Percentiles rank a stretch among this genome's conserved stretches.
These are phyloP conservation scores for Cyberlindnera lachancei DNA, from an alignment of 805 yeast species.

Conservation along the genomic window DNA sequence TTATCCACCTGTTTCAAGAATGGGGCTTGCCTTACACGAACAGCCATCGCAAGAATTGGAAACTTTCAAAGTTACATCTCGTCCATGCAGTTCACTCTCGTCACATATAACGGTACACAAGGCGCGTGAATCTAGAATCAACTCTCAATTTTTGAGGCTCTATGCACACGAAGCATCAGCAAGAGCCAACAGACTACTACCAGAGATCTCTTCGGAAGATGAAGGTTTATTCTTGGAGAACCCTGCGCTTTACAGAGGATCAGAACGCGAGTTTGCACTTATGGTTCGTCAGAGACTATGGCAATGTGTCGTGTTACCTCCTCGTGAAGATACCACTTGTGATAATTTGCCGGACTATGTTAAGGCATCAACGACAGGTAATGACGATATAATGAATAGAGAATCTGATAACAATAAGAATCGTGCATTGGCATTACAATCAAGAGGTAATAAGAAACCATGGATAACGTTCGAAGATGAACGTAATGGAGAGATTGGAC, in stretches of 20 bases:
- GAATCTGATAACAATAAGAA: no score
- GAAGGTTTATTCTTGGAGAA: conserved; percentile 18
- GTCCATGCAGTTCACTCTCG: conserved; percentile 3
- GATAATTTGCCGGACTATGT: conserved; percentile 24
- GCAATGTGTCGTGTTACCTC: conserved; percentile 45
- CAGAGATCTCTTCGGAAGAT: conserved; percentile 27
- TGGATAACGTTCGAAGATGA: conserved; percentile 23
- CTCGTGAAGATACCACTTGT: conserved; percentile 34
- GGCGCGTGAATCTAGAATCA: conserved; percentile 42
- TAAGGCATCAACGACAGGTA: conserved; percentile 4
- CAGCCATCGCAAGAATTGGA: conserved; percentile 16
- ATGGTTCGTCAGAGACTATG: conserved; percentile 44
- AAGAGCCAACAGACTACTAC: conserved; percentile 26
- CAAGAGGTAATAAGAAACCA: conserved; percentile 17
- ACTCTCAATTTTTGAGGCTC: conserved; percentile 39
- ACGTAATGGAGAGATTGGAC: conserved; percentile 9
- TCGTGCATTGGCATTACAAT: conserved; percentile 22
- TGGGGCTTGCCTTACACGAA: background rate
- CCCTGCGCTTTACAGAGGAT: conserved; percentile 6
- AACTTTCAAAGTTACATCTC: conserved; percentile 20
- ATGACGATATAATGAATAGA: conserved; percentile 1
- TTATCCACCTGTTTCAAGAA: conserved; percentile 6
- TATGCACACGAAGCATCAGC: conserved; percentile 44
- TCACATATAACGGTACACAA: conserved; percentile 11
- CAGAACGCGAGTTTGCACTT: conserved; percentile 31